Base-by-base conservation (phyloP, 768 basidiomycete genomes). In the Imleria badia region DNA sequence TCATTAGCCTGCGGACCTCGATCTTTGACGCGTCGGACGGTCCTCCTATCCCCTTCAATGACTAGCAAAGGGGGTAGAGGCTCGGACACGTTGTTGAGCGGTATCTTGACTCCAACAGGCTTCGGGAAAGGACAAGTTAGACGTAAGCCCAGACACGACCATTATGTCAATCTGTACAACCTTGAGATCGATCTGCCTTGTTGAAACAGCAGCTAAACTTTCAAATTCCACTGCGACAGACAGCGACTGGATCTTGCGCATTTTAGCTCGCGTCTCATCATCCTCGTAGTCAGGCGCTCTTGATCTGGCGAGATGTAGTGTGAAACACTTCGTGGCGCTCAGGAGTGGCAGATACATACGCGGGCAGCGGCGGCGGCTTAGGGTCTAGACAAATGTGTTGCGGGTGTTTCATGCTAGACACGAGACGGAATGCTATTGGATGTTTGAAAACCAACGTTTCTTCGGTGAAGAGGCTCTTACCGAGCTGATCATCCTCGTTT, bases 241-340 rank as follows among this genome's bases (percentile, higher is more conserved):
- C 51, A 70, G 44, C 2, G 82, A 75, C 20, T 66, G 74, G 49
- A 62, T 62, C 56, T 63, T 66, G 45, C 83, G 78, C 47, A 72
- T 62, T 41, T 71, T 58, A n/a, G 82, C 82, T 59, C 76, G 72
- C 14, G 34, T 58, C 45, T 72, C 65, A 45, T 64, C 73, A 57
- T 85, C 83, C 60, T 84, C 83, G 6, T 60, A 72, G 30, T 78
- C 78, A 1, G 81, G 83, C 51, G 75, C 79, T 39, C 71, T 73
- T 22, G 74, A 75, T 59, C 81, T 83, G 48, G n/a, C 12, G 20
- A 12, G 31, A 48, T 6, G 14, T 1, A 23, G 45, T 12, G 26
- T 50, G 53, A 36, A 54, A 51, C 14, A 45, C 4, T 7, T 44
- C n/a, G 14, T 9, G n/a, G 22, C 15, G 22, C 14, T 13, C 6